Percentiles rank a stretch among this genome's conserved stretches.
Evolutionary conservation across 176 grass and related monocot species (phyloP).

Genomic region (Musa beccarii): DNA sequence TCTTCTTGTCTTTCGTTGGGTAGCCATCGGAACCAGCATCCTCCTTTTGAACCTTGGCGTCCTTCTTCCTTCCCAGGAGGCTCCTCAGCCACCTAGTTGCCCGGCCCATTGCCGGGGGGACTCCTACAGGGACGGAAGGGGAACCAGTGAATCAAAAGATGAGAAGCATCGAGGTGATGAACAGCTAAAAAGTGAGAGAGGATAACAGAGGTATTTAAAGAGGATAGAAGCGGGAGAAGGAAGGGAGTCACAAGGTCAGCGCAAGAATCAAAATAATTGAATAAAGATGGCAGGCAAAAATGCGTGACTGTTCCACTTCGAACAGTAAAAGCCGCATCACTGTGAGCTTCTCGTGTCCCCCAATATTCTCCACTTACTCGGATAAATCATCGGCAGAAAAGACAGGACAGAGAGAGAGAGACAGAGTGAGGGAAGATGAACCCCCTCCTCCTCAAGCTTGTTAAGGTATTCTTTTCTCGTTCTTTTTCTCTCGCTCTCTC

Average conservation of each 20-base stretch:
- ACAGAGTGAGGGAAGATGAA: not conserved
- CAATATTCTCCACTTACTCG: constrained; percentile 5
- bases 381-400: constrained; percentile 1
- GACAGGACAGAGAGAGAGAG: not conserved
- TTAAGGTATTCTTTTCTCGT: not conserved
- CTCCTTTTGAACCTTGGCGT: constrained; percentile 18
- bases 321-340: constrained; percentile 4
- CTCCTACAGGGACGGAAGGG: not conserved
- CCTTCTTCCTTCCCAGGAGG: constrained; percentile 43
- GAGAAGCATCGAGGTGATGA: not conserved
- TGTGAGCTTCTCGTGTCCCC: constrained; percentile 8
- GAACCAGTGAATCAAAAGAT: not conserved
- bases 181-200: not conserved
- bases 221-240: not conserved
- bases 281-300: not conserved
- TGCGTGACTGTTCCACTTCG: not conserved
- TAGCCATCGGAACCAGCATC: not conserved
- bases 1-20: constrained; percentile 33
- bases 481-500: not conserved
- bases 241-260: no score
- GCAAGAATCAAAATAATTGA: not conserved
- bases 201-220: not conserved
- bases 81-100: constrained; percentile 61
- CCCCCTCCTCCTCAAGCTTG: not conserved
- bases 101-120: constrained; percentile 34